Evolutionary conservation across 306 rosid species (phyloP).

Genomic region (Corylus avellana): DNA sequence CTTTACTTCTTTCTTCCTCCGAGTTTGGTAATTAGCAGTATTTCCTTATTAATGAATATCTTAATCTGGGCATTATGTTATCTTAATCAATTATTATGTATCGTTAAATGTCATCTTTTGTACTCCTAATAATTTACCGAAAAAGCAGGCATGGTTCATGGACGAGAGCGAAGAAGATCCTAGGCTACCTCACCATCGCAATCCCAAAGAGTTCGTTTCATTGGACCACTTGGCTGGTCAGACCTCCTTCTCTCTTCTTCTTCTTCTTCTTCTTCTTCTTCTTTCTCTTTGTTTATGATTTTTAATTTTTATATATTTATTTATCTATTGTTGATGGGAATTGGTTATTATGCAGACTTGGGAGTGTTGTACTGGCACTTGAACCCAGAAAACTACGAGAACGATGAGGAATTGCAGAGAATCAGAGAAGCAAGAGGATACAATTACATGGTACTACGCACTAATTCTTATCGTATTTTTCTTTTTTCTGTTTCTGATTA

Average conservation of each 20-base stretch:
- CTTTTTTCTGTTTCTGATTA: neutral
- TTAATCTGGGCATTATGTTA: neutral
- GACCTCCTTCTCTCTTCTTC: neutral
- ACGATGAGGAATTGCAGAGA: conserved; percentile 59
- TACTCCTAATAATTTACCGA: neutral
- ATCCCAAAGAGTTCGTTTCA: conserved; percentile 56
- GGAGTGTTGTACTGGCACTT: conserved; percentile 60
- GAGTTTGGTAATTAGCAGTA: neutral
- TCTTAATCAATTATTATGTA: neutral
- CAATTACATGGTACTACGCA: conserved; percentile 64
- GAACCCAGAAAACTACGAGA: conserved; percentile 49
- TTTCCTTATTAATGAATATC: too few species aligned
- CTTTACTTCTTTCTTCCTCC: conserved; percentile 17
- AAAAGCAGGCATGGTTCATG: conserved; percentile 84
- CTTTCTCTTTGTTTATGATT: neutral
- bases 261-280: neutral
- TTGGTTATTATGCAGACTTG: conserved; percentile 36
- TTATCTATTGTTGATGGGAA: neutral
- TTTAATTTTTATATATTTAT: neutral
- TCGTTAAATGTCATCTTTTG: neutral
- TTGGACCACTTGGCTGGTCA: conserved; percentile 65
- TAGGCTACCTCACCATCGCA: conserved; percentile 69
- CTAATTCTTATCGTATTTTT: neutral
- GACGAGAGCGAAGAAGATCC: conserved; percentile 65
- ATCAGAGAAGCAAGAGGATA: conserved; percentile 80